Conservation (phyloP, 2,329 filamentous ascomycete genomes). For the Talaromyces pinophilus region DNA sequence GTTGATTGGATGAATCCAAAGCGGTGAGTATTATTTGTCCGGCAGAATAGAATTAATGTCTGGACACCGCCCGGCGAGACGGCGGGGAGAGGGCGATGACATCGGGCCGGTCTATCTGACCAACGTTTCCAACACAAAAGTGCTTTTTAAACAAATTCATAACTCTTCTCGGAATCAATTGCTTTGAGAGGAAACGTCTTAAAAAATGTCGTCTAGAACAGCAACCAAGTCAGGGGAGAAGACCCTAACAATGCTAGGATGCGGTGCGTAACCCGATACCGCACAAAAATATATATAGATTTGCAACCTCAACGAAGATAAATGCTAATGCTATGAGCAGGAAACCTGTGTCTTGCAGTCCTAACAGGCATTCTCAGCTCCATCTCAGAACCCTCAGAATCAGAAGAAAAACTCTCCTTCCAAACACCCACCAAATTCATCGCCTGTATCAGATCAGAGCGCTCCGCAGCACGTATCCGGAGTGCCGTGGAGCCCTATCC, state of each 20-base stretch:
- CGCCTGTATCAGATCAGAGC: slow-evolving; percentile 72
- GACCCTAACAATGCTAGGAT: slow-evolving; percentile 78
- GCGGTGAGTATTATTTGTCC: slow-evolving; percentile 27
- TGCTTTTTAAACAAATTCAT: not conserved
- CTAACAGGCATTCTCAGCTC: slow-evolving; percentile 76
- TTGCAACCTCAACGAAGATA: not conserved
- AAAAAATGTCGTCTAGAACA: slow-evolving; percentile 20
- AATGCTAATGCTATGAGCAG: slow-evolving; percentile 43
- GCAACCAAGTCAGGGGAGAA: slow-evolving; percentile 47
- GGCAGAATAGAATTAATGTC: slow-evolving; percentile 30
- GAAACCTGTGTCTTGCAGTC: slow-evolving; percentile 83
- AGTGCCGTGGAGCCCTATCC: slow-evolving; percentile 65
- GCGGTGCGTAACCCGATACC: slow-evolving; percentile 57
- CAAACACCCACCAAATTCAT: slow-evolving; percentile 74
- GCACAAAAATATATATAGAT: not conserved
- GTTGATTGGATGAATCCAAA: slow-evolving; percentile 34
- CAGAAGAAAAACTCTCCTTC: slow-evolving; percentile 31
- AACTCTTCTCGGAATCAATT: not conserved
- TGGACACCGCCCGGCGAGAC: slow-evolving; percentile 20
- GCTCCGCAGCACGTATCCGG: slow-evolving; percentile 69
- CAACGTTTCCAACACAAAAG: too few relatives aligned
- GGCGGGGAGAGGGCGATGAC: not conserved
- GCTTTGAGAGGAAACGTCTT: not conserved
- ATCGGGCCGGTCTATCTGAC: slow-evolving; percentile 5
- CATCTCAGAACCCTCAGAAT: slow-evolving; percentile 53